Percentiles rank a stretch among this genome's conserved stretches.
phyloP scores from a whole-genome alignment of 768 basidiomycete species.

The Floccularia luteovirens region DNA sequence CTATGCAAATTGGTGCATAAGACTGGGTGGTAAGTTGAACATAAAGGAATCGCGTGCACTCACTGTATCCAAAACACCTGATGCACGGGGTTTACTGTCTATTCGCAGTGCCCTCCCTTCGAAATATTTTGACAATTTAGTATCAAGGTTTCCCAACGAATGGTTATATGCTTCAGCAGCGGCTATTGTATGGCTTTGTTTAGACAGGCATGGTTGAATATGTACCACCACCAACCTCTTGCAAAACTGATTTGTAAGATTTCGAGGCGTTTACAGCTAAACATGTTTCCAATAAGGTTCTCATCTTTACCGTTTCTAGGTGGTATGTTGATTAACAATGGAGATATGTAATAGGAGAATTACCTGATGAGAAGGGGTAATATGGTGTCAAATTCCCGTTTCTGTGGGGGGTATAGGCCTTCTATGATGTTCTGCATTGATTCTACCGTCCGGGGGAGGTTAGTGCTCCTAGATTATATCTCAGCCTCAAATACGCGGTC shows the following conservation, averaged over 20 bases:
- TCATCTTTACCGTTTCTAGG: slow-evolving; percentile 62
- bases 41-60: slow-evolving; percentile 15
- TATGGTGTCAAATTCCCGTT: slow-evolving; percentile 32
- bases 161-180: slow-evolving; percentile 61
- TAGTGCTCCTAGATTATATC: slow-evolving; percentile 47
- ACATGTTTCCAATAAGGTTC: slow-evolving; percentile 62
- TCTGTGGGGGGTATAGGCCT: slow-evolving; percentile 57
- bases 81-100: slow-evolving; percentile 70
- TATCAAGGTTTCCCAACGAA: slow-evolving; percentile 53
- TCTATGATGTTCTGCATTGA: slow-evolving; percentile 67
- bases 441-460: slow-evolving; percentile 72
- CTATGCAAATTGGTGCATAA: slow-evolving; percentile 20
- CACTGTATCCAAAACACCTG: slow-evolving; percentile 70
- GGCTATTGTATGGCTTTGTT: slow-evolving; percentile 25
- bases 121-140: slow-evolving; percentile 60
- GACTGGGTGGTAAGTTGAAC: not conserved
- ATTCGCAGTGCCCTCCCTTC: slow-evolving; percentile 63
- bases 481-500: not conserved
- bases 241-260: slow-evolving; percentile 57
- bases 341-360: not conserved
- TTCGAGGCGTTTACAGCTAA: slow-evolving; percentile 61
- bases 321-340: not conserved
- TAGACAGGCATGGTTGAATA: too few relatives aligned
- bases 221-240: too few relatives aligned
- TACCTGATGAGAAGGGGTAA: slow-evolving; percentile 55